Evolutionary conservation across 768 basidiomycete genomes (phyloP).

Genomic region (Russula earlei): DNA sequence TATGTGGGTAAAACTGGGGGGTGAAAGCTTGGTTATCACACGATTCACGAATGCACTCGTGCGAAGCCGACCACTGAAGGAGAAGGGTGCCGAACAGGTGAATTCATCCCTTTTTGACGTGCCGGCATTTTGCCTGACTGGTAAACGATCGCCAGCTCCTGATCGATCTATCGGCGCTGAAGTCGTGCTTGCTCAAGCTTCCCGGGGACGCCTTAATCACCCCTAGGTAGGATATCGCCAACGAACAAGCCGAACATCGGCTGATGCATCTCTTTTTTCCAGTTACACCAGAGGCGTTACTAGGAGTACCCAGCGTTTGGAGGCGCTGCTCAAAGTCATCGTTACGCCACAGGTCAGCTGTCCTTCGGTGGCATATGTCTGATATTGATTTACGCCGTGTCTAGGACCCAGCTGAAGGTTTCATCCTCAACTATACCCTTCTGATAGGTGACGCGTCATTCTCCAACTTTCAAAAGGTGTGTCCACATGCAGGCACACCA

Average conservation of each 20-base stretch:
- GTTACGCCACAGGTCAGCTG: constrained; percentile 77
- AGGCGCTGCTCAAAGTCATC: constrained; percentile 91
- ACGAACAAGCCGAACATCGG: neutral
- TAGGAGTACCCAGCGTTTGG: constrained; percentile 73
- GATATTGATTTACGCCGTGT: constrained; percentile 3
- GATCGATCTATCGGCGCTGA: constrained; percentile 84
- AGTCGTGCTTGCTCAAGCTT: constrained; percentile 71
- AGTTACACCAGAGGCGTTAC: constrained; percentile 79
- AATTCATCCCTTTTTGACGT: constrained; percentile 29
- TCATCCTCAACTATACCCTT: constrained; percentile 91
- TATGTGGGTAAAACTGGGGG: neutral
- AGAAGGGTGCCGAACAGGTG: constrained; percentile 95
- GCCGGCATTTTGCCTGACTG: neutral
- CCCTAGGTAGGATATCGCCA: constrained; percentile 35
- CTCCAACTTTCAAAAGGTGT: constrained; percentile 95
- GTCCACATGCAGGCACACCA: neutral
- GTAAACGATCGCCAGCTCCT: constrained; percentile 45
- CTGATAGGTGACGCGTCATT: constrained; percentile 92
- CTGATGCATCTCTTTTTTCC: constrained; percentile 14
- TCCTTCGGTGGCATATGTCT: neutral
- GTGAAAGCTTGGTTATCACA: constrained; percentile 60
- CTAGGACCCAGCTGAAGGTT: constrained; percentile 86
- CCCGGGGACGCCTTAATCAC: constrained; percentile 62
- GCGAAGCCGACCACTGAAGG: constrained; percentile 80
- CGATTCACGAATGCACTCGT: constrained; percentile 88